Base-by-base conservation (phyloP, 2,329 filamentous ascomycete species). In the Fonsecaea multimorphosa region DNA sequence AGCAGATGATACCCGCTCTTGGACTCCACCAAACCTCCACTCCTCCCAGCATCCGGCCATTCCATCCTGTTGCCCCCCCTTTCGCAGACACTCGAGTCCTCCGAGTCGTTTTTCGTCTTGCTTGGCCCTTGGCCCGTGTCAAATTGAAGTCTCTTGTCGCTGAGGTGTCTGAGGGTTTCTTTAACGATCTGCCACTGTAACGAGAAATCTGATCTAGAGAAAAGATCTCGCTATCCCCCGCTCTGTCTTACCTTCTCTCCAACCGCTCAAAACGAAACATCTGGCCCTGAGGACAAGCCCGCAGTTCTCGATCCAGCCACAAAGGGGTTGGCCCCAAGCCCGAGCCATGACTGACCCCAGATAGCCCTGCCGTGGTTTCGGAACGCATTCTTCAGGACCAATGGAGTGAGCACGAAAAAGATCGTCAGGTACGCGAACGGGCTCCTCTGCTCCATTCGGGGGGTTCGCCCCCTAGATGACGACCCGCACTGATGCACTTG, bases 381-480 rank as follows among this genome's bases (percentile, higher is more conserved):
- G 14, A 51, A 56, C 57, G 52, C 66, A 68, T 65, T 64, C 60
- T 51, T 32, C 49, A 46, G 58, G 58, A 56, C 67, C 63, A 68
- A 68, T 68, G 36, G 54, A 57, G 56, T 36, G 36, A 54, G 49
- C 64, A 64, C 60, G 49, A 32, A 56, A 54, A 40, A 52, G 67
- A 68, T 68, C 67, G 67, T 57, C 67, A 68, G 67, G 67, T 68
- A 68, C 67, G 65, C 65, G 65, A 67, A 61, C 38, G 36, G 46
- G 22, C 27, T 53, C 52, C 51, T 44, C 22, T 44, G 51, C 49
- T 51, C 59, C 49, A 61, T 57, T 34, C 27, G 51, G 38, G 36
- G 9, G 24, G 27, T 49, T 22, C 27, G n/a, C 31, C 62, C 62
- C 64, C 57, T 56, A 38, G 46, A 54, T 62, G 32, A 56, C 31